These are phyloP conservation scores for Pistacia vera DNA, from an alignment of 345 rosid genomes.

Conservation along the genomic window DNA sequence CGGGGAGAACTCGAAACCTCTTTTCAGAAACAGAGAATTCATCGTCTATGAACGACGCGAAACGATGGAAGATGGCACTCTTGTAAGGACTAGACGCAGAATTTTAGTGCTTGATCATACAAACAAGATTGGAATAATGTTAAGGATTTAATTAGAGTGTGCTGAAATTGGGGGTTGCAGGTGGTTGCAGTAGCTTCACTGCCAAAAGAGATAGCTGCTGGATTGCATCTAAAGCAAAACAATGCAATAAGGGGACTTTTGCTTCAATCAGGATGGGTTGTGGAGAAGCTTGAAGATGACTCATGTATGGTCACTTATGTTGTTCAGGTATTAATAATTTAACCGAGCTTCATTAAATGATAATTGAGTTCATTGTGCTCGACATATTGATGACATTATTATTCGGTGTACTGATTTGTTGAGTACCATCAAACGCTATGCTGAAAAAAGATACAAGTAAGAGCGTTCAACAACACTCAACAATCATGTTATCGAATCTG, in stretches of 20 bases:
- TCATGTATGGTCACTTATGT: conserved; percentile 81
- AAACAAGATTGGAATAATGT: neutral
- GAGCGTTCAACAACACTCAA: too few species aligned
- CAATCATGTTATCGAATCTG: too few species aligned
- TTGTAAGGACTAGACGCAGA: conserved; percentile 31
- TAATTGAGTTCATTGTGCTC: too few species aligned
- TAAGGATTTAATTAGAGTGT: too few species aligned
- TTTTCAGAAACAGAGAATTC: conserved; percentile 77
- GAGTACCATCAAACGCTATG: too few species aligned
- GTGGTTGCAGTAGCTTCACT: conserved; percentile 82
- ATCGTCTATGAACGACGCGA: conserved; percentile 78
- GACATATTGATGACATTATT: too few species aligned
- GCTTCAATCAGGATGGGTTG: conserved; percentile 88
- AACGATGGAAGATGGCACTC: conserved; percentile 87
- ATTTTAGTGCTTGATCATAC: neutral
- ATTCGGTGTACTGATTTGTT: too few species aligned
- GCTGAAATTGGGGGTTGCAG: conserved; percentile 21
- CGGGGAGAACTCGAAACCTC: conserved; percentile 72
- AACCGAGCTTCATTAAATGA: neutral
- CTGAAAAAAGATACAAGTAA: too few species aligned
- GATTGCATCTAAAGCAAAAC: conserved; percentile 68
- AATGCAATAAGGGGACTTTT: conserved; percentile 65
- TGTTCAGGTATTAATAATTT: conserved; percentile 49
- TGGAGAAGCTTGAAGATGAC: conserved; percentile 72
- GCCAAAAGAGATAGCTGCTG: conserved; percentile 80